phyloP scores from a whole-genome alignment of 768 basidiomycete species.

The Naganishia randhawae region DNA sequence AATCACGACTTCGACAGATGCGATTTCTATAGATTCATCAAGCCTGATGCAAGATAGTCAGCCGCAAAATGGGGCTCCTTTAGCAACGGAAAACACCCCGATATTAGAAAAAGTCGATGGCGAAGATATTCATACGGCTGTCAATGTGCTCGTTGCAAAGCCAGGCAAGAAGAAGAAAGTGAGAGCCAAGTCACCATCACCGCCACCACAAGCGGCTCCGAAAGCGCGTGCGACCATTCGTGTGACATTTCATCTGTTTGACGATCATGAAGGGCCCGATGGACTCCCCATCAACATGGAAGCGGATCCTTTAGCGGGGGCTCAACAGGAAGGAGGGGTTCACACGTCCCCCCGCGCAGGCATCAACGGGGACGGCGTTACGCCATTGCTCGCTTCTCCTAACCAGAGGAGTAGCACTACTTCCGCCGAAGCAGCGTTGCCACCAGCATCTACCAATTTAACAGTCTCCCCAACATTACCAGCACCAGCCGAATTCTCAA shows the following conservation, averaged over 20 bases:
- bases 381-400: not conserved
- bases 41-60: not conserved
- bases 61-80: not conserved
- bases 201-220: constrained; percentile 1
- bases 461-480: not conserved
- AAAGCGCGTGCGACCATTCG: constrained; percentile 11
- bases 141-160: constrained; percentile 2
- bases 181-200: constrained; percentile 15
- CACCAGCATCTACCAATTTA: not conserved
- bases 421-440: no score
- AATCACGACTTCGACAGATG: not conserved
- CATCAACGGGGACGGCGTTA: not conserved
- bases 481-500: not conserved
- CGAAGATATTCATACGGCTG: not conserved
- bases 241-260: constrained; percentile 2
- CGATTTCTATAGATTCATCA: not conserved
- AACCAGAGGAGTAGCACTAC: not conserved
- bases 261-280: constrained; percentile 19
- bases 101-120: not conserved
- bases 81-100: not conserved
- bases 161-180: constrained; percentile 7
- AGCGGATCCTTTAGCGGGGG: not conserved
- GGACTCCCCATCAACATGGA: not conserved
- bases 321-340: not conserved
- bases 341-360: no score